Percentiles rank a stretch among this genome's conserved stretches.
Evolutionary conservation across 129 eudicot species (phyloP).

Genomic region (Ambrosia artemisiifolia): DNA sequence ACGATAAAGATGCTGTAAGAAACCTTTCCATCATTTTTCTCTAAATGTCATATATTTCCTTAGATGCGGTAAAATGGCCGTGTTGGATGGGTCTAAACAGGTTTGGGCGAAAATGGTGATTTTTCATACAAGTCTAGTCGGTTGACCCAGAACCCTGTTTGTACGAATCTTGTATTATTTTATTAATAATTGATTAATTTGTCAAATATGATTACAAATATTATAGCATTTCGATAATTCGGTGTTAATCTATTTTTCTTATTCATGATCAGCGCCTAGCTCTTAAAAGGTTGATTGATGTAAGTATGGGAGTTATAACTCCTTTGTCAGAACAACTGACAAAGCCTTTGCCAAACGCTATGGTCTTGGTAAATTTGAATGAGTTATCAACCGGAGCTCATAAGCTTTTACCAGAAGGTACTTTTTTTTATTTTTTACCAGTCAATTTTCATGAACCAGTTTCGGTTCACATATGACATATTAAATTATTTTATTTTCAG

Average conservation of each 20-base stretch:
- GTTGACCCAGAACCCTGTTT: neutral
- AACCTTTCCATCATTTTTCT: slow-evolving; percentile 17
- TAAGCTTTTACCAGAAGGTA: slow-evolving; percentile 93
- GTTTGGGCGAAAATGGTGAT: neutral
- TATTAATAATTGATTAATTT: neutral
- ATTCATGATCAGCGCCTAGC: slow-evolving; percentile 68
- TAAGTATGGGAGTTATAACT: slow-evolving; percentile 91
- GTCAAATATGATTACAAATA: neutral
- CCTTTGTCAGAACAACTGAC: slow-evolving; percentile 89
- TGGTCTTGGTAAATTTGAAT: slow-evolving; percentile 71
- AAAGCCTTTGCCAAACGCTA: slow-evolving; percentile 82
- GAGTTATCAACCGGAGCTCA: slow-evolving; percentile 76
- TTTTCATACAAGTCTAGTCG: neutral
- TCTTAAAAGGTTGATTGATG: slow-evolving; percentile 83
- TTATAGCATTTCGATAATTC: neutral
- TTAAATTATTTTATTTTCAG: slow-evolving; percentile 31
- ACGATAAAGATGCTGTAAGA: slow-evolving; percentile 81
- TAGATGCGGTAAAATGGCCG: neutral
- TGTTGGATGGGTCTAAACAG: neutral
- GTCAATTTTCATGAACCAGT: neutral
- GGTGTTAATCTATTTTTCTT: neutral
- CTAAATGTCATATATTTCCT: neutral
- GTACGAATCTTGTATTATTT: neutral
- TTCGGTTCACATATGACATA: slow-evolving; percentile 13
- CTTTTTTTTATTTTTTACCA: neutral